Percentiles rank a stretch among this genome's conserved stretches.
These are phyloP conservation scores for Populus tremula DNA, from an alignment of 345 rosid species.

Conservation along the genomic window DNA sequence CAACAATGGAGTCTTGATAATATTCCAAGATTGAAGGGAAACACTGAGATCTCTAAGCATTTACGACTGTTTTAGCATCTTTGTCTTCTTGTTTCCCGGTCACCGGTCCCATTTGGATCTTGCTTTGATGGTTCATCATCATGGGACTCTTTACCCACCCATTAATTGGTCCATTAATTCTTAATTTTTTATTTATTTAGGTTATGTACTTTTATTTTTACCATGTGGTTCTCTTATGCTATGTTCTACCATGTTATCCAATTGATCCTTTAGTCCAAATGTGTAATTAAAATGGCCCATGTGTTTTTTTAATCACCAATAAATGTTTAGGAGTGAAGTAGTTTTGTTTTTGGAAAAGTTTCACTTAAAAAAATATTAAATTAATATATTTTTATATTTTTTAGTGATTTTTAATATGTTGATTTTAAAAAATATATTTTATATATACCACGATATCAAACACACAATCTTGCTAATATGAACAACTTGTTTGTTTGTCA, in stretches of 20 bases:
- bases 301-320: too few species aligned
- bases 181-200: not conserved
- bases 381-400: too few species aligned
- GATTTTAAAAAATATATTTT: too few species aligned
- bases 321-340: too few species aligned
- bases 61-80: conserved; percentile 7
- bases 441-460: too few species aligned
- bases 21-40: not conserved
- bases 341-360: too few species aligned
- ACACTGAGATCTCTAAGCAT: conserved; percentile 19
- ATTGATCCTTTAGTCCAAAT: not conserved
- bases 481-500: too few species aligned
- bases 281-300: not conserved
- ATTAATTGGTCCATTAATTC: not conserved
- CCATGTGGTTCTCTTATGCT: not conserved
- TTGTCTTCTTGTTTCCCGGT: conserved; percentile 23
- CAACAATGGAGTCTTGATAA: not conserved
- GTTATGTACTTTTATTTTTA: not conserved
- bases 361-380: too few species aligned
- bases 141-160: not conserved
- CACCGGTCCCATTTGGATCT: conserved; percentile 20
- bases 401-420: too few species aligned
- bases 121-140: not conserved
- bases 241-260: not conserved
- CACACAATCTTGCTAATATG: too few species aligned